Evolutionary conservation across 2,329 filamentous ascomycete genomes (phyloP).

Genomic region (Ampelomyces quisqualis): DNA sequence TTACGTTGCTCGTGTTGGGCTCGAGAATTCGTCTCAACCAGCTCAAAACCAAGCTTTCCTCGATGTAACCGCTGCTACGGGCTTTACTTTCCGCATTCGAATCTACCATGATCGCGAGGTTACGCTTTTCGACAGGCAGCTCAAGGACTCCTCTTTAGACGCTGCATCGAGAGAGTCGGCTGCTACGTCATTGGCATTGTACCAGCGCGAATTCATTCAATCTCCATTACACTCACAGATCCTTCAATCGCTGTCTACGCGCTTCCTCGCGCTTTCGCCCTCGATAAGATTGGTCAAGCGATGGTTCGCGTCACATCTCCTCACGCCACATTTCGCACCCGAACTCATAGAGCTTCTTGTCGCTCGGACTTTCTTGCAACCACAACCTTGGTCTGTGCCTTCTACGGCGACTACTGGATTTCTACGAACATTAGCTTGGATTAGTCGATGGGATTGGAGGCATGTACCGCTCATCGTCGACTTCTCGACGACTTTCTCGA

Average conservation of each 20-base stretch:
- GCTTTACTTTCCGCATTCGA: constrained; percentile 76
- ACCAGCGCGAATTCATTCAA: constrained; percentile 71
- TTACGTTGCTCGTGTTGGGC: constrained; percentile 69
- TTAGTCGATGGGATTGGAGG: constrained; percentile 91
- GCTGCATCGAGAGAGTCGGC: constrained; percentile 67
- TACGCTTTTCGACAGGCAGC: constrained; percentile 72
- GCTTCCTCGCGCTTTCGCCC: constrained; percentile 75
- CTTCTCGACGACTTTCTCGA: constrained; percentile 50
- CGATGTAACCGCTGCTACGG: constrained; percentile 72
- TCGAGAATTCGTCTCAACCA: constrained; percentile 71
- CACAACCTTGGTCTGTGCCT: constrained; percentile 77
- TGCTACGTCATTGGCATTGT: constrained; percentile 66
- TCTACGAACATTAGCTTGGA: constrained; percentile 72
- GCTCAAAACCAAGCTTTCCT: constrained; percentile 78
- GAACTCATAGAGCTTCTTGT: constrained; percentile 85
- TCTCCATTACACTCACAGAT: constrained; percentile 79
- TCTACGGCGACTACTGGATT: constrained; percentile 78
- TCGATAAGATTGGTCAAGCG: constrained; percentile 82
- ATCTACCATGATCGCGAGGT: constrained; percentile 89
- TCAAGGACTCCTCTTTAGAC: constrained; percentile 71
- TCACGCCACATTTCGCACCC: constrained; percentile 71
- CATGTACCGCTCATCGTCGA: constrained; percentile 80
- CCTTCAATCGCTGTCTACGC: constrained; percentile 75
- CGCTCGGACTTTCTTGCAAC: constrained; percentile 74
- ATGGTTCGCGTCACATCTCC: constrained; percentile 85